These are phyloP conservation scores for Pseudogymnoascus sp. DNA, from an alignment of 2,329 filamentous ascomycete species.

Conservation along the genomic window DNA sequence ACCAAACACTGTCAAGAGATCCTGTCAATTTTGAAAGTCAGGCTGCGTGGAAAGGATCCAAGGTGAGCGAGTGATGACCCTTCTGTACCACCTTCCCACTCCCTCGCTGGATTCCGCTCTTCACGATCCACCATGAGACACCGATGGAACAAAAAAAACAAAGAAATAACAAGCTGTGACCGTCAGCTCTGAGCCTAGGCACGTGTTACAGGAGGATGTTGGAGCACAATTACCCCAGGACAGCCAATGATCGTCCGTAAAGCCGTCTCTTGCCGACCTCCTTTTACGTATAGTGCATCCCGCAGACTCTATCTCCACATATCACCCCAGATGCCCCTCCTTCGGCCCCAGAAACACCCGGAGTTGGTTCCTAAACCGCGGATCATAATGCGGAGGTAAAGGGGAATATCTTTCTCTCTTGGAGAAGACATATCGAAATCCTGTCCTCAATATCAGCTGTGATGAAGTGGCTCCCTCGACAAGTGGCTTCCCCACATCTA, in stretches of 20 bases:
- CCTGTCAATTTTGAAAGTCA: background rate
- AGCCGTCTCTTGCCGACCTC: background rate
- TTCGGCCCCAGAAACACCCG: background rate
- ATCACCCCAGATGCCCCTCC: background rate
- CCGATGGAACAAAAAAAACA: background rate
- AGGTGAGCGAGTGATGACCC: background rate
- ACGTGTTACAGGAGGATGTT: background rate
- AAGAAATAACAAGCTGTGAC: background rate
- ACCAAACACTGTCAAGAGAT: background rate
- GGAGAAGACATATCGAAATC: background rate
- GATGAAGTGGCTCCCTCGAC: background rate
- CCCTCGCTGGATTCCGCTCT: background rate
- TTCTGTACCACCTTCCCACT: background rate
- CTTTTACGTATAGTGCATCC: conserved; percentile 1
- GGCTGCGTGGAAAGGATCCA: background rate
- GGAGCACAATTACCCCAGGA: background rate
- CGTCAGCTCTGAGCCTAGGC: background rate
- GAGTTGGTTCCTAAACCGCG: conserved; percentile 2
- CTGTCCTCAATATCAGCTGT: background rate
- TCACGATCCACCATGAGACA: background rate
- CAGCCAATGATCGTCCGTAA: background rate
- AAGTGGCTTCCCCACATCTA: background rate
- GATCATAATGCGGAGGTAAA: background rate
- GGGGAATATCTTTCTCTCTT: background rate
- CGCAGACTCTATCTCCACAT: background rate